Evolutionary conservation across 192 early-diverging fungal species (phyloP).

Genomic region (Podila minutissima): DNA sequence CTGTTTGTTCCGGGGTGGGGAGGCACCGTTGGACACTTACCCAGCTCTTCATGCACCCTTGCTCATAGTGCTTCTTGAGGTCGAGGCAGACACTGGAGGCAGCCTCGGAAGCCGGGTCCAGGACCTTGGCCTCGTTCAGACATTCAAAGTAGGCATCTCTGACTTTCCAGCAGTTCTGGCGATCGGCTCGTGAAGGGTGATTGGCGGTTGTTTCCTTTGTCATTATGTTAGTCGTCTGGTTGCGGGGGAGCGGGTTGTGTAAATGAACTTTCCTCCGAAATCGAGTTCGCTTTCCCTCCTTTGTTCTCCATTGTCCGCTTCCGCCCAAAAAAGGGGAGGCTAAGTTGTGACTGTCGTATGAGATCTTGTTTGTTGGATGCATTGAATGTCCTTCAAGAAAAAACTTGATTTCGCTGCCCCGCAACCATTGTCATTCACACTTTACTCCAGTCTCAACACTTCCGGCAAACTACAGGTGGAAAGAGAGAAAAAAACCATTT

Average conservation of each 20-base stretch:
- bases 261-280: background rate
- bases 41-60: slow-evolving; percentile 78
- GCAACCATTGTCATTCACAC: too few relatives aligned
- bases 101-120: slow-evolving; percentile 60
- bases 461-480: too few relatives aligned
- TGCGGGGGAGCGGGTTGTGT: background rate
- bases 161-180: slow-evolving; percentile 79
- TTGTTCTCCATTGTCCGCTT: too few relatives aligned
- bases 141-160: slow-evolving; percentile 86
- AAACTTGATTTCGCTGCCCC: too few relatives aligned
- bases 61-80: slow-evolving; percentile 65
- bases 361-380: too few relatives aligned
- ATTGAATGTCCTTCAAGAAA: too few relatives aligned
- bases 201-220: slow-evolving; percentile 30
- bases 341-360: too few relatives aligned
- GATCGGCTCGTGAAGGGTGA: slow-evolving; percentile 70
- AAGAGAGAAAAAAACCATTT: background rate
- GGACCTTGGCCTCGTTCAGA: slow-evolving; percentile 71
- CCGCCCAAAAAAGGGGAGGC: too few relatives aligned
- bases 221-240: slow-evolving; percentile 8
- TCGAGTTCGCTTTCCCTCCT: too few relatives aligned
- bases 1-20: background rate
- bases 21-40: slow-evolving; percentile 44
- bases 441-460: too few relatives aligned
- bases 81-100: slow-evolving; percentile 54